Percentiles rank a stretch among this genome's conserved stretches.
Conservation (phyloP, 2,329 filamentous ascomycete species). For the Beauveria sp. region DNA sequence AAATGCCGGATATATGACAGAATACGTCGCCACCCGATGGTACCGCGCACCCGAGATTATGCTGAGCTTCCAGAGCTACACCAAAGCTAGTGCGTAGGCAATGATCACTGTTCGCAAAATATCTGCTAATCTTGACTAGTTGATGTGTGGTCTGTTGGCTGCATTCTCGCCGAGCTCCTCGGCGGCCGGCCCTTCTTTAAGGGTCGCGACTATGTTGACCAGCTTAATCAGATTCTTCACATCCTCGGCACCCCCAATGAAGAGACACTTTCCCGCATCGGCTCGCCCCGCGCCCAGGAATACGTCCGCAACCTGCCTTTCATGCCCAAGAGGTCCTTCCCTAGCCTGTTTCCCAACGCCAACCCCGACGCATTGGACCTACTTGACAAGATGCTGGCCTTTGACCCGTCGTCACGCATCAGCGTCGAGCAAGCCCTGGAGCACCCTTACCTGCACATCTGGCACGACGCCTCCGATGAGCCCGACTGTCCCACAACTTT, state of each 20-base stretch:
- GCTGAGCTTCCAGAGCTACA: conserved; percentile 99
- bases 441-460: conserved; percentile 94
- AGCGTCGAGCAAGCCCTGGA: conserved; percentile 92
- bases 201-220: conserved; percentile 96
- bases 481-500: conserved; percentile 89
- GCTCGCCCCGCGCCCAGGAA: conserved; percentile 90
- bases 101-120: background rate
- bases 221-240: conserved; percentile 98
- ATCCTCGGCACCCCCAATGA: conserved; percentile 96
- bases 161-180: conserved; percentile 91
- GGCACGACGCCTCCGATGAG: conserved; percentile 97
- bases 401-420: conserved; percentile 89
- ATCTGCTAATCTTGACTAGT: conserved; percentile 45
- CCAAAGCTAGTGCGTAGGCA: conserved; percentile 86
- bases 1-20: conserved; percentile 98
- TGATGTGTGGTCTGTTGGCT: conserved; percentile 98
- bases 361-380: conserved; percentile 95
- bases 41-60: conserved; percentile 94
- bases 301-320: conserved; percentile 94
- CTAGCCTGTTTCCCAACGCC: conserved; percentile 80
- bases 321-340: conserved; percentile 92
- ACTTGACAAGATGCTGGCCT: conserved; percentile 93
- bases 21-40: conserved; percentile 98
- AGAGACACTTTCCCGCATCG: conserved; percentile 87
- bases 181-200: conserved; percentile 98